Conservation (phyloP, 768 basidiomycete genomes). For the Ramaria rubella region DNA sequence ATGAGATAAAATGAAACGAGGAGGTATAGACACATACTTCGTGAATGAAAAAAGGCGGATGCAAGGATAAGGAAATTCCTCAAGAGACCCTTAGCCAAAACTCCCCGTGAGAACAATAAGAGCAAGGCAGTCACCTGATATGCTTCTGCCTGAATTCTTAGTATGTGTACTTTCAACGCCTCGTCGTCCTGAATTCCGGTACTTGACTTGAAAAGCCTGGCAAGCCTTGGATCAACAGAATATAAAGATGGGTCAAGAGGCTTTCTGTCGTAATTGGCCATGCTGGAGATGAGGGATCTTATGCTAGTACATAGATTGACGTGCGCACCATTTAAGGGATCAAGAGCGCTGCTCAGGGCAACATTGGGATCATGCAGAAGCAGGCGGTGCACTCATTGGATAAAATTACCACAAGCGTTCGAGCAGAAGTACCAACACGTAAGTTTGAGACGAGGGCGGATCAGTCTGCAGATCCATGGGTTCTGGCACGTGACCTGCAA, state of each 20-base stretch:
- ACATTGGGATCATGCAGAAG: too few species aligned
- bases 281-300: neutral
- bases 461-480: too few species aligned
- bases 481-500: too few species aligned
- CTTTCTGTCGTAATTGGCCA: constrained; percentile 1
- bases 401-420: too few species aligned
- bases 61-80: constrained; percentile 5
- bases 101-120: too few species aligned
- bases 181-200: constrained; percentile 3
- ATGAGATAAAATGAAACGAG: neutral
- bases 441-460: too few species aligned
- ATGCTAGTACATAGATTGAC: too few species aligned
- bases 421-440: too few species aligned
- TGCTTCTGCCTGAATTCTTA: constrained; percentile 7
- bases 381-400: too few species aligned
- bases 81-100: neutral
- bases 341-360: too few species aligned
- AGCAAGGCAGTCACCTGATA: neutral
- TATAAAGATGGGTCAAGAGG: constrained; percentile 5
- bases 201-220: neutral
- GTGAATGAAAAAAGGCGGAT: constrained; percentile 9
- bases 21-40: neutral
- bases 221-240: constrained; percentile 4
- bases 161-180: constrained; percentile 4
- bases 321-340: too few species aligned